Percentiles rank a stretch among this genome's conserved stretches.
Evolutionary conservation across 495 filamentous ascomycete species (phyloP).

Genomic region (Talaromyces wortmannii): DNA sequence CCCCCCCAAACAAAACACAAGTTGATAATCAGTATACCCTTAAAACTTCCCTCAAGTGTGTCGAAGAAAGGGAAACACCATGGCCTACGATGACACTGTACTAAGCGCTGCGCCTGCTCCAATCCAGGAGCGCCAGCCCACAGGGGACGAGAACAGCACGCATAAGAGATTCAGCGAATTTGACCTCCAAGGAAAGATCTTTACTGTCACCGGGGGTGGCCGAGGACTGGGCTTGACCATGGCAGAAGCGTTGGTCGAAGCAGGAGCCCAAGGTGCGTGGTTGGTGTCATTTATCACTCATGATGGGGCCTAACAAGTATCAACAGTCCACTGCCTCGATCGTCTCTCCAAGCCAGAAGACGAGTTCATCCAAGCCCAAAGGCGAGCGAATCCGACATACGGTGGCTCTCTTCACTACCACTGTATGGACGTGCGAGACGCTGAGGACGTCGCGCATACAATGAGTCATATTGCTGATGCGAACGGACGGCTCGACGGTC

Average conservation of each 20-base stretch:
- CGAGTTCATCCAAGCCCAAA: constrained; percentile 29
- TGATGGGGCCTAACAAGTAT: neutral
- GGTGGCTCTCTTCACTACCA: constrained; percentile 45
- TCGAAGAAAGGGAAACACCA: too few species aligned
- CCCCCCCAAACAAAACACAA: too few species aligned
- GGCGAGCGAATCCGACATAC: constrained; percentile 26
- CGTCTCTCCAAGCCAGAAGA: constrained; percentile 27
- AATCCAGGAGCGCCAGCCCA: constrained; percentile 2
- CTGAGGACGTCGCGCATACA: constrained; percentile 29
- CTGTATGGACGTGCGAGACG: constrained; percentile 47
- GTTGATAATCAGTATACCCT: too few species aligned
- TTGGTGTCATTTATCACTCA: neutral
- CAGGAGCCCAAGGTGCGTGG: constrained; percentile 52
- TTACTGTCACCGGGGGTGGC: constrained; percentile 56
- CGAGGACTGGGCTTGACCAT: constrained; percentile 57
- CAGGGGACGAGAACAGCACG: neutral
- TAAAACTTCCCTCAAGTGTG: too few species aligned
- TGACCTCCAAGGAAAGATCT: constrained; percentile 49
- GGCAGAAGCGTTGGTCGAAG: constrained; percentile 61
- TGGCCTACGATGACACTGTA: too few species aligned
- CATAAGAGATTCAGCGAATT: constrained; percentile 37
- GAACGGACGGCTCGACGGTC: constrained; percentile 49
- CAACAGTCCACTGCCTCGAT: constrained; percentile 51
- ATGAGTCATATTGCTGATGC: constrained; percentile 40
- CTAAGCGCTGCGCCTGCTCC: neutral